These are phyloP conservation scores for Strobilomyces dryophilus DNA, from an alignment of 768 basidiomycete species.

Conservation along the genomic window DNA sequence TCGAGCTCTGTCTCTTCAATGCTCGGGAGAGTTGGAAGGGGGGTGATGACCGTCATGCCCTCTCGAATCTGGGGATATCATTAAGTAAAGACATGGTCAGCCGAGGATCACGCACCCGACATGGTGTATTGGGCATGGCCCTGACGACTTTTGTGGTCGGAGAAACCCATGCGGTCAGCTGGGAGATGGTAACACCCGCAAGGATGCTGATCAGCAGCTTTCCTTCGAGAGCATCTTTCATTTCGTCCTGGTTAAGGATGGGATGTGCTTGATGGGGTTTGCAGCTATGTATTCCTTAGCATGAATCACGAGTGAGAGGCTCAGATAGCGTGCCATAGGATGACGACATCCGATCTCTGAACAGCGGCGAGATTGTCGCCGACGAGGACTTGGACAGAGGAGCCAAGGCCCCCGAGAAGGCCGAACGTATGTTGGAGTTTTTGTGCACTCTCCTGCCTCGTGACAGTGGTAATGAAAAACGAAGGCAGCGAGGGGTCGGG, in stretches of 20 bases:
- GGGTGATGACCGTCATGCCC: conserved; percentile 95
- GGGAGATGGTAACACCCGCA: conserved; percentile 89
- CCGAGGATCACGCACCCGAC: conserved; percentile 57
- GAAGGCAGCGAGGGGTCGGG: conserved; percentile 71
- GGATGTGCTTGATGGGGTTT: conserved; percentile 84
- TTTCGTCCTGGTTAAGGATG: conserved; percentile 71
- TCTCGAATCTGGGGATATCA: conserved; percentile 75
- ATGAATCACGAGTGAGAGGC: neutral
- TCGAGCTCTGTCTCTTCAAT: conserved; percentile 51
- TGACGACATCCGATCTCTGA: conserved; percentile 72
- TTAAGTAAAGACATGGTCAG: neutral
- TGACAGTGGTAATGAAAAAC: conserved; percentile 85
- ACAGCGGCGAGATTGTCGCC: conserved; percentile 70
- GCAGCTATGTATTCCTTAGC: conserved; percentile 51
- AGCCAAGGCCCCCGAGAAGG: conserved; percentile 54
- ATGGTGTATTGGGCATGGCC: conserved; percentile 98
- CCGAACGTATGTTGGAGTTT: conserved; percentile 62
- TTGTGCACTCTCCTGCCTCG: conserved; percentile 66
- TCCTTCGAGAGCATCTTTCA: conserved; percentile 77
- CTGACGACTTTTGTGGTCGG: conserved; percentile 83
- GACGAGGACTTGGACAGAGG: conserved; percentile 66
- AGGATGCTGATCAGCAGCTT: conserved; percentile 96
- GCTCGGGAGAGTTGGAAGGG: conserved; percentile 46
- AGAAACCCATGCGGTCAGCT: conserved; percentile 71
- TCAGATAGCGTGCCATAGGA: conserved; percentile 67